Conservation (phyloP, 306 rosid genomes). For the Spatholobus suberectus region DNA sequence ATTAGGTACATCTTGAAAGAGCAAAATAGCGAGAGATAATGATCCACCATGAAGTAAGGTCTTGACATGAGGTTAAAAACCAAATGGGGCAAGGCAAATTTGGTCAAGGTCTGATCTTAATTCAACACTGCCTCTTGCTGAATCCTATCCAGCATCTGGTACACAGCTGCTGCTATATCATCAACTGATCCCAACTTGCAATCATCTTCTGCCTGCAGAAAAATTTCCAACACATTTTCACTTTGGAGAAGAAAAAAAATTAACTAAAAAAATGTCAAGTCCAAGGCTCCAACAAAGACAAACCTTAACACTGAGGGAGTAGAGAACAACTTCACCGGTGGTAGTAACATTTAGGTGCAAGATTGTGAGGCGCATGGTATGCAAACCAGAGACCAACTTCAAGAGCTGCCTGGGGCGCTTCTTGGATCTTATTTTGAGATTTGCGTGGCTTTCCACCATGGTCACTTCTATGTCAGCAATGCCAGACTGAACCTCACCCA, state of each 20-base stretch:
- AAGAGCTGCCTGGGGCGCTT: conserved; percentile 74
- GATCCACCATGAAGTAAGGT: conserved; percentile 29
- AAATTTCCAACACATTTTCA: conserved; percentile 6
- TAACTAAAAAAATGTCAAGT: background rate
- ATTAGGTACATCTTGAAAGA: conserved; percentile 50
- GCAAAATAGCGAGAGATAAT: conserved; percentile 16
- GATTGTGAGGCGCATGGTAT: conserved; percentile 69
- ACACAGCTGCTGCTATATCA: conserved; percentile 85
- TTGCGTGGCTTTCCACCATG: conserved; percentile 96
- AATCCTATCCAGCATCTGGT: conserved; percentile 72
- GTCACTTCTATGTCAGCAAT: conserved; percentile 91
- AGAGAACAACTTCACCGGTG: conserved; percentile 62
- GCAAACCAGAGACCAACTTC: conserved; percentile 77
- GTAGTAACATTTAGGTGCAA: conserved; percentile 86
- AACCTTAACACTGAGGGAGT: conserved; percentile 86
- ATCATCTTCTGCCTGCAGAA: conserved; percentile 83
- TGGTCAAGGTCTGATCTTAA: conserved; percentile 34
- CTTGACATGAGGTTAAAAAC: conserved; percentile 27
- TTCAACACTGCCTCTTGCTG: conserved; percentile 72
- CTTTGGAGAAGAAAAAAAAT: background rate
- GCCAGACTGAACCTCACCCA: conserved; percentile 44
- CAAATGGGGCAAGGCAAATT: conserved; percentile 26
- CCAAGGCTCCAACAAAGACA: background rate
- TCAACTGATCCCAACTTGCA: conserved; percentile 86
- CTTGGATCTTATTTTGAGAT: conserved; percentile 74